Evolutionary conservation across 2,329 filamentous ascomycete genomes (phyloP), one percentile per base, ranked within the genome.

Genomic region (Malbranchea cinnamomea): DNA sequence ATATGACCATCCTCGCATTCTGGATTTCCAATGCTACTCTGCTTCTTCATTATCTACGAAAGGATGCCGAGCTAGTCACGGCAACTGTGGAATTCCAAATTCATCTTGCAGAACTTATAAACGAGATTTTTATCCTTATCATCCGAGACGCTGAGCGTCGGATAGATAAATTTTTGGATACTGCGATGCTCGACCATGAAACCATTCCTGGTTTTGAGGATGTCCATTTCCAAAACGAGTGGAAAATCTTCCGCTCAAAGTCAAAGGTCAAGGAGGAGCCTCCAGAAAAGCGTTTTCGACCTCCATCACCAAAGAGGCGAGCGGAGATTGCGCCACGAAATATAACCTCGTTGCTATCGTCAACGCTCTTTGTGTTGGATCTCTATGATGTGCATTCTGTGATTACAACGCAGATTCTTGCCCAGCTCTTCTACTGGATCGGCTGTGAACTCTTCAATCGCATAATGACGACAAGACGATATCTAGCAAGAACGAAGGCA

Each of bases 301-400:
- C 89, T 9, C 89, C 87, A 1, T 94, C 87, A 11, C 89, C 89
- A 3, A 92, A 93, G 50, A 77, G 85, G 44, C 71, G 85, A 49
- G 85, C 85, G 4, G 91, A 95, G 53, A 75, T 84, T 4, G 85
- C 87, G 10, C 89, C 89, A 2, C 74, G 89, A 40, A 95, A 94
- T 50, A 85, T 98, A 38, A 95, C 85, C 2, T 95, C 89, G 0
- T 67, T 98, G 6, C 68, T 98, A 9, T 94, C 85, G 1, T 95
- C 89, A 2, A 95, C 89, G 0, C 66, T 98, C 9, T 98, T 98
- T 50, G 89, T 98, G 12, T 70, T 98, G 16, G 89, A 98, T 52
- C 68, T 98, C n/a, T 98, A 98, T 57, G 89, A 98, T 46, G 84
- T 98, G 13, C 89, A 98, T 57, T 94, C 89, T 0, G 84, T 98